Evolutionary conservation across 2,329 filamentous ascomycete species (phyloP), one percentile per base, ranked within the genome.

Genomic region (Herpotrichia juniperi): DNA sequence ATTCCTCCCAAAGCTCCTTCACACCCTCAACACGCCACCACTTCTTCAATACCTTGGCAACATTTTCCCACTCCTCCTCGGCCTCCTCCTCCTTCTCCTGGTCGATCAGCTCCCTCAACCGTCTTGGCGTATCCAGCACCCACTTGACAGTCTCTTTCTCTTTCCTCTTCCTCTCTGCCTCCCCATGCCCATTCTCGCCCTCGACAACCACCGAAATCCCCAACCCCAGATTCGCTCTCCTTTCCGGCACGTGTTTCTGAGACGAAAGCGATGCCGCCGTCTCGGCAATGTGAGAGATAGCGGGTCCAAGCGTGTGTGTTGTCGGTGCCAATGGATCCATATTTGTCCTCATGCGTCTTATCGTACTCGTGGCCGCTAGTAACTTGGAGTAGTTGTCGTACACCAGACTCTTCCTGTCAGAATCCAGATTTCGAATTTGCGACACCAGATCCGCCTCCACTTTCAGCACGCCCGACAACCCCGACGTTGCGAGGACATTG

Each of bases 321-420:
- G 89, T 86, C 1, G 89, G 88, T 53, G 88, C 88, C 42, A 92
- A 71, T 3, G 88, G 89, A 63, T 92, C 89, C 89, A 93, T 93
- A 58, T 87, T 91, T 26, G 84, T 82, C 51, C 90, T 82, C 90
- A 94, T 93, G 79, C 90, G 91, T 44, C 90, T 84, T 66, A 99
- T 99, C 2, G 93, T 97, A 74, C 96, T 93, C 10, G 96, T 97
- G 1, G 94, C 94, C n/a, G 88, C 85, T 61, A 99, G 97, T 61
- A 99, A 78, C 76, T 97, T 97, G 62, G 89, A 94, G 74, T 97
- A 99, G 71, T 99, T 99, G 73, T 99, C 93, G 73, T 99, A 99
- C 4, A 99, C 94, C 56, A 99, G 78, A 1, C 93, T 93, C 77
- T 99, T 99, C 74, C 94, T 89, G 81, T 99, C 94, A 21, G 93